Conservation (phyloP, 129 eudicot genomes). For the Chrysanthemum lavandulifolium region DNA sequence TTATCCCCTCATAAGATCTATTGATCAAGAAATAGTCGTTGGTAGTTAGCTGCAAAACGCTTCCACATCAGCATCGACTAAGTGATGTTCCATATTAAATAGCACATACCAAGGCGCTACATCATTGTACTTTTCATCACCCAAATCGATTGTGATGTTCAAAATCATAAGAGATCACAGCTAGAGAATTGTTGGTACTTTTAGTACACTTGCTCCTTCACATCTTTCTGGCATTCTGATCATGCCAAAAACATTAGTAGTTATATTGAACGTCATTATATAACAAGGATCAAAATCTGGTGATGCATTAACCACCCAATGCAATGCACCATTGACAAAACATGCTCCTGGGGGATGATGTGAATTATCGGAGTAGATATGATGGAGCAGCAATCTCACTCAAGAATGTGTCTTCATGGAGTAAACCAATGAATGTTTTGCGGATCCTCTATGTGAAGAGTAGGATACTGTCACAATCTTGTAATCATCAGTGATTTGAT, state of each 20-base stretch:
- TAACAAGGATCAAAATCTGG: too few species aligned
- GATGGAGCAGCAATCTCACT: not conserved
- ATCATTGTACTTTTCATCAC: not conserved
- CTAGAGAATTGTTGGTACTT: not conserved
- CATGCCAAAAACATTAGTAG: not conserved
- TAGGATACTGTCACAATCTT: not conserved
- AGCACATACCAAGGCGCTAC: not conserved
- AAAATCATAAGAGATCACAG: not conserved
- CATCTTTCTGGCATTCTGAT: not conserved
- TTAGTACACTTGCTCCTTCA: not conserved
- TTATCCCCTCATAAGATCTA: not conserved
- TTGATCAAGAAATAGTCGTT: not conserved
- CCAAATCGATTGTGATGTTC: not conserved
- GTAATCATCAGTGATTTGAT: not conserved
- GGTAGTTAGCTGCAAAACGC: not conserved
- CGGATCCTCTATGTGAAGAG: too few species aligned
- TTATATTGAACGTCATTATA: too few species aligned
- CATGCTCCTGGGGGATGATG: not conserved
- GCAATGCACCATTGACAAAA: not conserved
- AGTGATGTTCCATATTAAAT: not conserved
- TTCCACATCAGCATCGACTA: not conserved
- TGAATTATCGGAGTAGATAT: not conserved
- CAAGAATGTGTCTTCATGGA: not conserved
- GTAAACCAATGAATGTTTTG: not conserved
- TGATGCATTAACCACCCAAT: not conserved